A percentile compares a stretch with the other conserved stretches of the same genome.
phyloP scores from a whole-genome alignment of 768 basidiomycete genomes.

The Sporobolomyces pararoseus region DNA sequence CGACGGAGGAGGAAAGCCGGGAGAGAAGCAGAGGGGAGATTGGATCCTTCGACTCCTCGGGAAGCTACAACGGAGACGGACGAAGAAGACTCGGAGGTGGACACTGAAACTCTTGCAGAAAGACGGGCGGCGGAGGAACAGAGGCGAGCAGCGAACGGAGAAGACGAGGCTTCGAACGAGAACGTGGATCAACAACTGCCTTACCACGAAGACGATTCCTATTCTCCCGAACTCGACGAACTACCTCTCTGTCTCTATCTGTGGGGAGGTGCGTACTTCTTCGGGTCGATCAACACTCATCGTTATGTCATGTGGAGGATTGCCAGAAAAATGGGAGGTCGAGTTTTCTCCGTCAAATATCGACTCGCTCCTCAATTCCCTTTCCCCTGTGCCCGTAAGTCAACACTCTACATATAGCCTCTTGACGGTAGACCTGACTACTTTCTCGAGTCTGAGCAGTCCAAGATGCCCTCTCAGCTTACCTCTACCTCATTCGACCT shows the following conservation, averaged over 20 bases:
- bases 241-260: constrained; percentile 50
- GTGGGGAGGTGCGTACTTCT: constrained; percentile 51
- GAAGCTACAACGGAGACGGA: constrained; percentile 13
- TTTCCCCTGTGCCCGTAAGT: constrained; percentile 59
- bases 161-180: neutral
- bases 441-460: constrained; percentile 49
- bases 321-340: constrained; percentile 86
- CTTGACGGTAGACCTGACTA: too few relatives aligned
- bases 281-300: constrained; percentile 50
- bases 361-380: constrained; percentile 95
- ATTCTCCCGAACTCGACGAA: constrained; percentile 51
- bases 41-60: constrained; percentile 21
- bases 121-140: neutral
- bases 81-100: constrained; percentile 41
- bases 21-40: constrained; percentile 24
- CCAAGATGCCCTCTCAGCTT: constrained; percentile 83
- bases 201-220: constrained; percentile 31
- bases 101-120: constrained; percentile 2
- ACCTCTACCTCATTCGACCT: constrained; percentile 83
- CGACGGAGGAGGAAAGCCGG: constrained; percentile 26
- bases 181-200: neutral
- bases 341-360: constrained; percentile 53
- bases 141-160: neutral
- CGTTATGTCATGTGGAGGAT: constrained; percentile 46
- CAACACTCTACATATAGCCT: neutral